Evolutionary conservation across 768 basidiomycete genomes (phyloP), one percentile per base, ranked within the genome.

Genomic region (Phanerochaete sordida): DNA sequence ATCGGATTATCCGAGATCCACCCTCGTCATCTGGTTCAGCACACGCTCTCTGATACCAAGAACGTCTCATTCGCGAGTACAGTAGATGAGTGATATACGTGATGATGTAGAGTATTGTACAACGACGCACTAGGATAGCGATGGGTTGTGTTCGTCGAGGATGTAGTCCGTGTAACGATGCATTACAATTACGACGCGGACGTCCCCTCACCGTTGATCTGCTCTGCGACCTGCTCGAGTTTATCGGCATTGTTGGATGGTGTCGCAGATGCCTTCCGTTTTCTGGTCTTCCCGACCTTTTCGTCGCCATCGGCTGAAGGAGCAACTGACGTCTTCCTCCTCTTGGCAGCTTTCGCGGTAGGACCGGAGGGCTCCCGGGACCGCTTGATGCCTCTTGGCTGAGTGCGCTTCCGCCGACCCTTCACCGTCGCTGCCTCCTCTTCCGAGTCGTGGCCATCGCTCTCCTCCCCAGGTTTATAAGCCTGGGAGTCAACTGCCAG

Each of bases 391-490:
- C 48, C 51, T 21, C 58, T 37, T 3, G 45, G 57, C 3, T 4
- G 23, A 21, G 28, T 26, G n/a, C 21, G 8, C n/a, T 54, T 54
- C 1, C 52, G 51, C 6, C 13, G 8, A 13, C 30, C 27, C 46
- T 56, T 62, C 21, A 9, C 49, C 24, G 46, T 56, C 5, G 26
- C 58, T 31, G 53, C 69, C 9, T 71, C 73, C 11, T 70, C 72
- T 24, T 61, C 66, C 33, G 71, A 70, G 24, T 71, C 70, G 9
- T 70, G 70, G 13, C 33, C 56, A 11, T 43, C 33, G 23, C 46
- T 53, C 2, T 67, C 73, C 1, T 68, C 68, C 3, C 64, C 68
- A 2, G 78, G 79, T 49, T 77, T 71, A 65, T 78, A 80, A 16
- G 75, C 73, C 19, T 69, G 62, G 8, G 67, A 70, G 60, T 79